A percentile compares a stretch with the other conserved stretches of the same genome.
phyloP scores from a whole-genome alignment of 2,329 filamentous ascomycete species.

The Penicillium sclerotiorum region DNA sequence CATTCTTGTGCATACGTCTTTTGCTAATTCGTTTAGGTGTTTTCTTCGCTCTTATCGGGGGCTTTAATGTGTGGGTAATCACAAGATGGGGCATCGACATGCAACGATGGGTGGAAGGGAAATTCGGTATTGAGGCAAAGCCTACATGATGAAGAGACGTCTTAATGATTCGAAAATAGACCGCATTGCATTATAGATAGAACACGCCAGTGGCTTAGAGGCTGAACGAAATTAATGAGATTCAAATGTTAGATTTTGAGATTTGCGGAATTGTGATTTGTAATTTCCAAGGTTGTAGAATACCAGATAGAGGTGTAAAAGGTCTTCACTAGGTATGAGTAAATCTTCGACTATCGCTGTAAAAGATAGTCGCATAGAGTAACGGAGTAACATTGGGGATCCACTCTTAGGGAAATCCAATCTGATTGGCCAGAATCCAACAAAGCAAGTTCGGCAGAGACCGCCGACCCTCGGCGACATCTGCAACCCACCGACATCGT shows the following conservation, averaged over 20 bases:
- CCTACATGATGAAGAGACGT: constrained; percentile 3
- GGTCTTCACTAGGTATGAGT: no score
- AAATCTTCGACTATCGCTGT: no score
- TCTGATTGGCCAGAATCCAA: background rate
- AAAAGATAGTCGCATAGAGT: no score
- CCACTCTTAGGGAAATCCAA: no score
- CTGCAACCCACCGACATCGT: constrained; percentile 6
- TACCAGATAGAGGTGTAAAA: no score
- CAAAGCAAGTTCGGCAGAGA: constrained; percentile 1
- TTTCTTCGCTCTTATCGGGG: constrained; percentile 31
- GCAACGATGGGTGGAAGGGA: constrained; percentile 37
- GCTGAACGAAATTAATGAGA: background rate
- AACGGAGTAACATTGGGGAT: no score
- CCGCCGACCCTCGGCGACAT: constrained; percentile 16
- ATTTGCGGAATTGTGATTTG: background rate
- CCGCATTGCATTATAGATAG: background rate
- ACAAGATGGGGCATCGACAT: constrained; percentile 36
- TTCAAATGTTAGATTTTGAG: background rate
- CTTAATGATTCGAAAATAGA: background rate
- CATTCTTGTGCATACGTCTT: no score
- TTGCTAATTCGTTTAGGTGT: no score
- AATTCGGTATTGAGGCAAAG: constrained; percentile 23
- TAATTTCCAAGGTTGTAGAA: background rate
- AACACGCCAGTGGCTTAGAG: background rate
- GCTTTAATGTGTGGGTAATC: constrained; percentile 30